Evolutionary conservation across 1,139 yeast genomes (phyloP).

Genomic region (Hemisphaericaspora lyxosophila): DNA sequence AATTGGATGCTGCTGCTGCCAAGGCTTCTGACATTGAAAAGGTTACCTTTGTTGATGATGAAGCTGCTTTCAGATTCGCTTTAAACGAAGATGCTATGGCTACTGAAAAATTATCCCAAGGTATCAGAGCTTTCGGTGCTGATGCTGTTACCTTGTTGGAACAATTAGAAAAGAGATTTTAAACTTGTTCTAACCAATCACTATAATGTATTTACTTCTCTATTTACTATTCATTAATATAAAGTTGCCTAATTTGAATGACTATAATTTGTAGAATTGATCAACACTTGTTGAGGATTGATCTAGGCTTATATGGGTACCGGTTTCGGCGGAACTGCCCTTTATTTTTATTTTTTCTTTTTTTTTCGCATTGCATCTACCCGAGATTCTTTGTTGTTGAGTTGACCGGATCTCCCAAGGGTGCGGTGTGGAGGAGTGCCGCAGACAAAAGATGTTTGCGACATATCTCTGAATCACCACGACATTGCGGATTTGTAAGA

Average conservation of each 20-base stretch:
- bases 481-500: no score
- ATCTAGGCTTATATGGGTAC: background rate
- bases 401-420: no score
- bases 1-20: constrained; percentile 65
- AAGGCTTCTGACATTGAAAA: constrained; percentile 56
- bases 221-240: constrained; percentile 2
- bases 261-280: no score
- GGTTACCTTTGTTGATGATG: constrained; percentile 81
- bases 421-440: no score
- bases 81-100: constrained; percentile 98
- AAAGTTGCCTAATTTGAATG: constrained; percentile 2
- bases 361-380: background rate
- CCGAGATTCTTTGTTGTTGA: no score
- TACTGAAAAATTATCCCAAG: constrained; percentile 95
- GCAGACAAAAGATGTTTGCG: no score
- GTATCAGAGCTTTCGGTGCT: constrained; percentile 96
- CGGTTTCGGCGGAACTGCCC: background rate
- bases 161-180: constrained; percentile 72
- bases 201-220: background rate
- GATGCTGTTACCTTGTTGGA: constrained; percentile 85
- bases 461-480: no score
- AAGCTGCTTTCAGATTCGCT: constrained; percentile 84
- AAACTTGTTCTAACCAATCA: constrained; percentile 12
- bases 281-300: background rate
- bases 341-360: no score